Evolutionary conservation across 805 yeast genomes (phyloP).

Genomic region (Wickerhamomyces tratensis): DNA sequence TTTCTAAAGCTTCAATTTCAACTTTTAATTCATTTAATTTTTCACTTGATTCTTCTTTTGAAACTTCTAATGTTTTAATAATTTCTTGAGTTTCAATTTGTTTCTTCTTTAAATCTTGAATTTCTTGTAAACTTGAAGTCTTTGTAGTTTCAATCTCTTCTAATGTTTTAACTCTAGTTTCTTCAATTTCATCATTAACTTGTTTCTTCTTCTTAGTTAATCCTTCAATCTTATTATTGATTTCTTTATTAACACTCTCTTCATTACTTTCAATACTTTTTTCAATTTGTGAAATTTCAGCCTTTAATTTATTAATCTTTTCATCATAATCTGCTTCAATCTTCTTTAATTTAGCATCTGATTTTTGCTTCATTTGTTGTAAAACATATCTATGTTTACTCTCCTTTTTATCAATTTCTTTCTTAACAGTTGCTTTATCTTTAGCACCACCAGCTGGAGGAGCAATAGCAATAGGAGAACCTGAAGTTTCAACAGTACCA

Average conservation of each 20-base stretch:
- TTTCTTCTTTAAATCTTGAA: constrained; percentile 12
- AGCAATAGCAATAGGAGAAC: too few relatives aligned
- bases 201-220: constrained; percentile 10
- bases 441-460: not conserved
- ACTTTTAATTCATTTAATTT: constrained; percentile 8
- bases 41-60: constrained; percentile 15
- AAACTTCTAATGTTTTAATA: constrained; percentile 14
- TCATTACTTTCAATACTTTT: constrained; percentile 8
- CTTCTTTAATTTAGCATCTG: constrained; percentile 9
- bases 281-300: constrained; percentile 14
- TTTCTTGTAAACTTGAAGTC: constrained; percentile 8
- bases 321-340: constrained; percentile 12
- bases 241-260: constrained; percentile 4
- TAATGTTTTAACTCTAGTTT: constrained; percentile 8
- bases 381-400: constrained; percentile 10
- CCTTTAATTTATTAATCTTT: constrained; percentile 13
- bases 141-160: constrained; percentile 16
- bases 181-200: constrained; percentile 15
- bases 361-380: constrained; percentile 6
- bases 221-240: constrained; percentile 7
- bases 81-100: constrained; percentile 12
- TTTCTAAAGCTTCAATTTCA: constrained; percentile 10
- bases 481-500: too few relatives aligned
- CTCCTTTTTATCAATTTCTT: constrained; percentile 10
- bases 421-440: constrained; percentile 9